phyloP scores from a whole-genome alignment of 352 stramenopile genomes.

The Globisporangium acanthophoron region DNA sequence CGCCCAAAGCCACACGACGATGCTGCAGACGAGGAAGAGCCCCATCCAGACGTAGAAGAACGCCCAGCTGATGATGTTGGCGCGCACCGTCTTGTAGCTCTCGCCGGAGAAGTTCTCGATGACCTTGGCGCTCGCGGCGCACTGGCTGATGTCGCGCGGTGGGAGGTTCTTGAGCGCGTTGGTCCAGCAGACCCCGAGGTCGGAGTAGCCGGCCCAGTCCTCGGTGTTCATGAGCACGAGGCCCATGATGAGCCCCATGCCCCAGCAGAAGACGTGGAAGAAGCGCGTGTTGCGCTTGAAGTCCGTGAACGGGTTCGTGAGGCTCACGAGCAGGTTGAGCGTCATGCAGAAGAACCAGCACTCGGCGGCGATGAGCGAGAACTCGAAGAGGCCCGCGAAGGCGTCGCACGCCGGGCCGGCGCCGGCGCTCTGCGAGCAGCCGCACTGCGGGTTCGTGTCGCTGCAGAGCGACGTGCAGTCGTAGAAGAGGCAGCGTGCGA shows the following conservation, averaged over 20 bases:
- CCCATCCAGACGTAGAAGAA: slow-evolving; percentile 89
- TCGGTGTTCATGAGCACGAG: slow-evolving; percentile 64
- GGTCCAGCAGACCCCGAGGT: slow-evolving; percentile 84
- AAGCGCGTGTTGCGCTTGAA: slow-evolving; percentile 83
- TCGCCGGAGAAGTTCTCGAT: slow-evolving; percentile 59
- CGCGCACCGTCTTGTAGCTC: slow-evolving; percentile 70
- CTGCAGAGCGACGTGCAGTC: slow-evolving; percentile 78
- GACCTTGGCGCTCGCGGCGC: slow-evolving; percentile 25
- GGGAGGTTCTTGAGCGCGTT: slow-evolving; percentile 71
- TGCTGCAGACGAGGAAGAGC: slow-evolving; percentile 74
- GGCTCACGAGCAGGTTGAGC: slow-evolving; percentile 78
- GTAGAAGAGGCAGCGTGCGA: slow-evolving; percentile 74
- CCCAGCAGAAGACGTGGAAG: slow-evolving; percentile 86
- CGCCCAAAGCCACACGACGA: slow-evolving; percentile 81
- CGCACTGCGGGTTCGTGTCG: slow-evolving; percentile 60
- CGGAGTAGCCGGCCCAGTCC: slow-evolving; percentile 82
- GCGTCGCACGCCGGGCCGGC: slow-evolving; percentile 55
- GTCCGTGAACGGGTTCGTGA: slow-evolving; percentile 89
- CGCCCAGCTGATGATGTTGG: slow-evolving; percentile 82
- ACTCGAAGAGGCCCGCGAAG: slow-evolving; percentile 83
- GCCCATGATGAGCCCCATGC: slow-evolving; percentile 47
- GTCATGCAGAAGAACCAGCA: slow-evolving; percentile 91
- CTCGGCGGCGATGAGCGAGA: slow-evolving; percentile 77
- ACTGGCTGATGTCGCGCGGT: slow-evolving; percentile 25
- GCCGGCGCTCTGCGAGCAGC: slow-evolving; percentile 43